Evolutionary conservation across 495 filamentous ascomycete genomes (phyloP).

Genomic region (Clohesyomyces aquaticus): DNA sequence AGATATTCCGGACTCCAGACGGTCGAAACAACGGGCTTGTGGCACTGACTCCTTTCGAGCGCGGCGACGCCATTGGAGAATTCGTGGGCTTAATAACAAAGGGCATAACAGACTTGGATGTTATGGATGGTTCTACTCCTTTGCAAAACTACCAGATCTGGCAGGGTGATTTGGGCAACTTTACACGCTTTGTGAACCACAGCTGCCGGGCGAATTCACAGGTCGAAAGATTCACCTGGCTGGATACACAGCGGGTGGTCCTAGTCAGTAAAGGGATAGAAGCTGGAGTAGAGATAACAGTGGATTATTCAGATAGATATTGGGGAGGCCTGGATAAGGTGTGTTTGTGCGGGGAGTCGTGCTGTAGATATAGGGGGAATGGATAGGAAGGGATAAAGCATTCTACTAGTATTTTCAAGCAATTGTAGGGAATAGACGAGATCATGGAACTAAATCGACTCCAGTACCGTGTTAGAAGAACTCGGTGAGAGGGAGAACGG

Average conservation of each 20-base stretch:
- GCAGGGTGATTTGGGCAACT: conserved; percentile 49
- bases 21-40: too few species aligned
- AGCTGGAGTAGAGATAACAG: conserved; percentile 50
- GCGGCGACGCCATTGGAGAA: too few species aligned
- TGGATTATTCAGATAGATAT: conserved; percentile 52
- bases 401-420: too few species aligned
- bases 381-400: background rate
- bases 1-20: too few species aligned
- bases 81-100: conserved; percentile 45
- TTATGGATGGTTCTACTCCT: conserved; percentile 46
- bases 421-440: too few species aligned
- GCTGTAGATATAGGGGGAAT: conserved; percentile 45
- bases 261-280: conserved; percentile 49
- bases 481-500: too few species aligned
- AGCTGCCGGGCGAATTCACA: background rate
- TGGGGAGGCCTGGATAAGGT: conserved; percentile 51
- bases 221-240: conserved; percentile 49
- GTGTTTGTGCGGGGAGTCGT: conserved; percentile 49
- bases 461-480: too few species aligned
- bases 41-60: too few species aligned
- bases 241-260: conserved; percentile 49
- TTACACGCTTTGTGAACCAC: conserved; percentile 48
- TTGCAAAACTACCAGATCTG: conserved; percentile 45
- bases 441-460: too few species aligned
- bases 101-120: conserved; percentile 44